Evolutionary conservation across 2,329 filamentous ascomycete genomes (phyloP).

Genomic region (Xylariomycetidae sp.): DNA sequence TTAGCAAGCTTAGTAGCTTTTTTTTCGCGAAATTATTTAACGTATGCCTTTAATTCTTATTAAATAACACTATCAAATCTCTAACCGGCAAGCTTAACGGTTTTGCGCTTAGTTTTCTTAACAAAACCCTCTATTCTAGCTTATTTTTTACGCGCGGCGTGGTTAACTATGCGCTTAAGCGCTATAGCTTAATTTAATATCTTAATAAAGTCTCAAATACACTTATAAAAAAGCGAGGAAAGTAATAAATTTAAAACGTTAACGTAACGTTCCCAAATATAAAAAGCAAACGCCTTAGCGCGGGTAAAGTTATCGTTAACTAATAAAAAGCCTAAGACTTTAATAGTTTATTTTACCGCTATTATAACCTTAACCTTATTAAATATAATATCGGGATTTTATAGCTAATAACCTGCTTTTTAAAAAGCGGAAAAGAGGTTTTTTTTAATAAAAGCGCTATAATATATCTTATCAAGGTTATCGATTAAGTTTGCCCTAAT

Average conservation of each 20-base stretch:
- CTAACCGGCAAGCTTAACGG: no score
- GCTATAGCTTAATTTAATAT: background rate
- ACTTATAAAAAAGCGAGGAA: background rate
- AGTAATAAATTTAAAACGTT: background rate
- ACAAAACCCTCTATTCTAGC: background rate
- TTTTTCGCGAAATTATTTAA: background rate
- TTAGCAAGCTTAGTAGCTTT: no score
- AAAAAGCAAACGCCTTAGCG: background rate
- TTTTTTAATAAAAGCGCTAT: background rate
- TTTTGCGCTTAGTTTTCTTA: background rate
- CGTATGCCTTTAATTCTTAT: background rate
- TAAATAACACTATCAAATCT: background rate
- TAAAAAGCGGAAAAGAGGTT: background rate
- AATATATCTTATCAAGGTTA: background rate
- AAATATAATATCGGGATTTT: background rate
- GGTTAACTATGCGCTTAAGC: background rate
- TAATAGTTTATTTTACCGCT: background rate
- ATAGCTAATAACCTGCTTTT: background rate
- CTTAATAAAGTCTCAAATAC: background rate
- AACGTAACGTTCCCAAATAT: background rate
- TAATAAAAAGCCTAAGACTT: background rate
- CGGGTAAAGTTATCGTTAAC: background rate
- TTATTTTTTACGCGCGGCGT: background rate
- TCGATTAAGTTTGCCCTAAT: background rate
- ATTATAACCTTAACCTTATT: background rate